Evolutionary conservation across 164 flowering plant genomes (phyloP).

Genomic region (Chimonanthus salicifolius): DNA sequence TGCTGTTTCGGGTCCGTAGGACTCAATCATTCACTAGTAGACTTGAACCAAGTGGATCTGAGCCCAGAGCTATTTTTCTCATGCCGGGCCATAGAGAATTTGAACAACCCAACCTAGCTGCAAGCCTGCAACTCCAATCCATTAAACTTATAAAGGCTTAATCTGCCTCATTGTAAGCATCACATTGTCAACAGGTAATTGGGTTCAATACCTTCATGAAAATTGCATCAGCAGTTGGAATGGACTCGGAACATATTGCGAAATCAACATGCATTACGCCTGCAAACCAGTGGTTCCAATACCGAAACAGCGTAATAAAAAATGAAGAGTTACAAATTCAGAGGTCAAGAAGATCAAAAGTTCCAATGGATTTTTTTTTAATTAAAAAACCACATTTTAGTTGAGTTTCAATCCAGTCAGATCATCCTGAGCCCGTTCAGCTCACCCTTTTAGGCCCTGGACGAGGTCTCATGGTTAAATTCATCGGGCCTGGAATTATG

Average conservation of each 20-base stretch:
- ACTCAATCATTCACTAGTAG: no score
- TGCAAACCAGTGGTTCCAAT: conserved; percentile 10
- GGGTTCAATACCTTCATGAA: conserved; percentile 56
- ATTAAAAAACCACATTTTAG: no score
- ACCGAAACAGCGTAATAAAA: background rate
- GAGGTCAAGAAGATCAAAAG: background rate
- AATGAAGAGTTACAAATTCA: background rate
- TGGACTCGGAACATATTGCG: conserved; percentile 64
- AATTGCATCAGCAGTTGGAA: conserved; percentile 59
- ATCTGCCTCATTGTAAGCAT: background rate
- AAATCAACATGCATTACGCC: conserved; percentile 60
- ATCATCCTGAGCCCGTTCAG: no score
- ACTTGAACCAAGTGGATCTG: background rate
- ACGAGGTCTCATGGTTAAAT: no score
- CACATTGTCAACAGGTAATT: background rate
- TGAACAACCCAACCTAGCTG: background rate
- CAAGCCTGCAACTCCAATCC: background rate
- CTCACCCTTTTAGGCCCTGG: no score
- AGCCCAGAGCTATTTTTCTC: background rate
- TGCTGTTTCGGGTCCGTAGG: no score
- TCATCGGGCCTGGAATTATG: no score
- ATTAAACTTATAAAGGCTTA: background rate
- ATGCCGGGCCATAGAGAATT: background rate
- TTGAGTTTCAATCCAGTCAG: no score
- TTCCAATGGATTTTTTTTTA: no score